Evolutionary conservation across 768 basidiomycete genomes (phyloP), one percentile per base, ranked within the genome.

Genomic region (Vararia minispora): DNA sequence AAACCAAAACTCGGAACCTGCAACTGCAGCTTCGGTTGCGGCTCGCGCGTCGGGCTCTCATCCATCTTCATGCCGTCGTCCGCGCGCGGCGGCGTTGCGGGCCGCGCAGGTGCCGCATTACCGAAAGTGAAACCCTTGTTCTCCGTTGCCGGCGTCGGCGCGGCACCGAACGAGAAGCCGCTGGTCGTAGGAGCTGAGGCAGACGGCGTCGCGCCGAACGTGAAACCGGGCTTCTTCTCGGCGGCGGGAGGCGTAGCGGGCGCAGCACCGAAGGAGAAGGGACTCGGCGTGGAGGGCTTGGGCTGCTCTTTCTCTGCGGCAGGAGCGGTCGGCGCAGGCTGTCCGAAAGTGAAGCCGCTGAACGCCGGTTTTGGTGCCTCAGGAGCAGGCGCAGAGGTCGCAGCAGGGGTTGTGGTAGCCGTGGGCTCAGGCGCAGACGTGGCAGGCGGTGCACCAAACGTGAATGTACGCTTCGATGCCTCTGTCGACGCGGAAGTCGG

Each of bases 21-120:
- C 17, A 47, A 14, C 30, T 44, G 41, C 8, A 40, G 45, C 27
- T 44, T 39, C 6, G 46, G 41, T 28, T 34, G 33, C 30, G 40
- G 55, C 12, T 60, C 59, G 11, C 52, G 66, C 3, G 71, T 74
- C 1, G 84, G 84, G 47, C 84, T 87, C 57, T 86, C 84, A 28
- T 87, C 84, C 84, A 87, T 87, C 40, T 60, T 71, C 46, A 80
- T 71, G 42, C 83, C 83, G 34, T 76, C 69, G 31, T 76, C 78
- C 24, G 64, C 62, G 40, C 65, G 73, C 2, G 83, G 83, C 8
- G 81, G 80, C 0, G 81, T 84, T 5, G 63, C 58, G n/a, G 80
- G 66, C 16, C 77, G 64, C 20, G 63, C 55, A 18, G 61, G 35
- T 9, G 60, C 46, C 10, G 66, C 41, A 23, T 60, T 44, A 24